Evolutionary conservation across 352 stramenopile genomes (phyloP), one percentile per base, ranked within the genome.

Genomic region (Phytophthora cactorum): DNA sequence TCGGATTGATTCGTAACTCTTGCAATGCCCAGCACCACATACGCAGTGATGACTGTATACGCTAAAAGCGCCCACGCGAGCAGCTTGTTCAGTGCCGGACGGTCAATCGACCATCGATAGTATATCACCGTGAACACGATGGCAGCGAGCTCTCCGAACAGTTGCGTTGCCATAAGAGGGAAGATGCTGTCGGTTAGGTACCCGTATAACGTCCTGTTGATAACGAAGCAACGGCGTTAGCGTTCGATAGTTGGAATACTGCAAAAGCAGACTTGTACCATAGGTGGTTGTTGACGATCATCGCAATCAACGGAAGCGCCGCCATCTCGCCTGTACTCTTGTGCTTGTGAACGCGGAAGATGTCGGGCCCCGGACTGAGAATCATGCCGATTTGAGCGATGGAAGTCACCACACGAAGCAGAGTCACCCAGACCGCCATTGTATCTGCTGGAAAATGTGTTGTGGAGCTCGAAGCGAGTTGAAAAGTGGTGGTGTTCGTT

Each of bases 151-250:
- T 68, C 60, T n/a, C 60, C 70, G 38, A 78, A 73, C 17, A 75
- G 15, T 22, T 67, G 67, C 15, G 62, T 58, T 1, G 47, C 46
- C 52, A 78, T 73, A 11, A 78, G 58, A n/a, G 71, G 71, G 53
- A 78, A 75, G n/a, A 72, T 64, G 53, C 57, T 75, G 58, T 67
- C 49, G 10, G 61, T 68, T 25, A 78, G 50, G 38, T 74, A 72
- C 5, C 70, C 66, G 44, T 75, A 78, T 38, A 78, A 41, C 4
- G 39, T 56, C 65, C 68, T 70, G 47, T 31, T 34, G 17, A 22
- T 22, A 22, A 22, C 17, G 17, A 22, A 22, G 17, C 17, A 22
- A 22, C 9, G 14, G 34, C 34, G 34, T 34, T 34, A 39, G 7
- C 12, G 8, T 12, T 9, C 6, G 17, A 22, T 39, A 14, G 34